Evolutionary conservation across 163 green algal genomes (phyloP).

Genomic region (Scenedesmus sp.): DNA sequence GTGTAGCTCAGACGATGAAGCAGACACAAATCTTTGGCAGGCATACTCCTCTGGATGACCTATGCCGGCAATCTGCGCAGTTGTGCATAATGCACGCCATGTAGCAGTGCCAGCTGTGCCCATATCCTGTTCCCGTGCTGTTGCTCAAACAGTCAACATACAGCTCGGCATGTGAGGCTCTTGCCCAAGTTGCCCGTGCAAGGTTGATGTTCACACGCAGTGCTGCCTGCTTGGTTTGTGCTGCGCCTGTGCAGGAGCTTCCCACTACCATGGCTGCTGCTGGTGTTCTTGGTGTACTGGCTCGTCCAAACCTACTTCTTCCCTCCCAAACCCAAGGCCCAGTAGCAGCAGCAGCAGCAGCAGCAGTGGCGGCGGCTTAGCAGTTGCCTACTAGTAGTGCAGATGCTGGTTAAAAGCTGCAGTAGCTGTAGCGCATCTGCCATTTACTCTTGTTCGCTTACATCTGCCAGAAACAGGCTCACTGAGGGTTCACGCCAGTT

Average conservation of each 20-base stretch:
- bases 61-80: neutral
- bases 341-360: neutral
- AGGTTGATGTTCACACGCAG: neutral
- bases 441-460: no score
- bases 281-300: conserved; percentile 52
- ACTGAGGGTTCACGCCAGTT: no score
- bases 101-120: neutral
- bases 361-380: neutral
- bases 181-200: neutral
- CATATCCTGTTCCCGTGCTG: no score
- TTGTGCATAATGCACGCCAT: no score
- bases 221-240: neutral
- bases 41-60: neutral
- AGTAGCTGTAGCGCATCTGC: no score
- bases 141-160: no score
- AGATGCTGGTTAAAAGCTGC: no score
- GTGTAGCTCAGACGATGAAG: no score
- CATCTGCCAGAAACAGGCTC: no score
- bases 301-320: conserved; percentile 45
- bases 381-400: neutral
- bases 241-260: conserved; percentile 30
- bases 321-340: conserved; percentile 41
- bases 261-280: conserved; percentile 47
- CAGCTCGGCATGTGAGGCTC: no score
- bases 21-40: no score